A percentile compares a stretch with the other conserved stretches of the same genome.
Evolutionary conservation across 1,284 basidiomycete species (phyloP).

Genomic region (Omphalotus olearius): DNA sequence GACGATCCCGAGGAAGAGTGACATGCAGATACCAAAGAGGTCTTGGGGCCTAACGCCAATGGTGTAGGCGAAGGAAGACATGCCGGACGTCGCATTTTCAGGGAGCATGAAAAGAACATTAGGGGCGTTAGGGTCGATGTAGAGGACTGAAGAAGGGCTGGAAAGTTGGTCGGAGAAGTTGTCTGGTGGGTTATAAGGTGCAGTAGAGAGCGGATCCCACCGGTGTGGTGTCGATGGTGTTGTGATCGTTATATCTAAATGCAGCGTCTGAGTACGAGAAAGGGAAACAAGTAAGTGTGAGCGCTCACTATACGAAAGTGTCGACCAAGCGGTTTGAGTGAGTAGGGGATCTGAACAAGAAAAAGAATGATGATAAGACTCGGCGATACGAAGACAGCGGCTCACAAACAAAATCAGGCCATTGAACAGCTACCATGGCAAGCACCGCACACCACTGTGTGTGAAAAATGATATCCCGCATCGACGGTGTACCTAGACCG

Average conservation of each 20-base stretch:
- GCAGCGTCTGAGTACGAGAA: background rate
- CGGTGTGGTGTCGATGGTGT: conserved; percentile 39
- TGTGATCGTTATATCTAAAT: conserved; percentile 70
- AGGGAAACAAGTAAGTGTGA: conserved; percentile 7
- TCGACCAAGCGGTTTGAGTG: conserved; percentile 84
- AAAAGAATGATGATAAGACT: background rate
- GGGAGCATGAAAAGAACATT: conserved; percentile 77
- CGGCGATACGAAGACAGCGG: conserved; percentile 6
- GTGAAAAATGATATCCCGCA: conserved; percentile 90
- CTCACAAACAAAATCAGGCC: conserved; percentile 90
- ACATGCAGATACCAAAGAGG: conserved; percentile 80
- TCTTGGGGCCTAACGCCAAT: conserved; percentile 70
- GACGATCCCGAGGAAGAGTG: conserved; percentile 79
- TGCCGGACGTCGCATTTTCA: conserved; percentile 54
- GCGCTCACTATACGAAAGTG: conserved; percentile 79
- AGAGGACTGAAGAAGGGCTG: conserved; percentile 72
- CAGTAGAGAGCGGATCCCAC: conserved; percentile 63
- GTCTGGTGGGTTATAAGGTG: conserved; percentile 59
- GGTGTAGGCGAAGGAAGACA: conserved; percentile 76
- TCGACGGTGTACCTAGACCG: conserved; percentile 78
- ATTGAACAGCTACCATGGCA: conserved; percentile 90
- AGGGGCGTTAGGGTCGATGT: conserved; percentile 62
- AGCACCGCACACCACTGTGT: conserved; percentile 87
- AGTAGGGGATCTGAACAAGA: conserved; percentile 71
- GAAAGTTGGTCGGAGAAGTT: conserved; percentile 68